Percentiles rank a stretch among this genome's conserved stretches.
Evolutionary conservation across 2,329 filamentous ascomycete species (phyloP).

Genomic region (Diaporthe citri): DNA sequence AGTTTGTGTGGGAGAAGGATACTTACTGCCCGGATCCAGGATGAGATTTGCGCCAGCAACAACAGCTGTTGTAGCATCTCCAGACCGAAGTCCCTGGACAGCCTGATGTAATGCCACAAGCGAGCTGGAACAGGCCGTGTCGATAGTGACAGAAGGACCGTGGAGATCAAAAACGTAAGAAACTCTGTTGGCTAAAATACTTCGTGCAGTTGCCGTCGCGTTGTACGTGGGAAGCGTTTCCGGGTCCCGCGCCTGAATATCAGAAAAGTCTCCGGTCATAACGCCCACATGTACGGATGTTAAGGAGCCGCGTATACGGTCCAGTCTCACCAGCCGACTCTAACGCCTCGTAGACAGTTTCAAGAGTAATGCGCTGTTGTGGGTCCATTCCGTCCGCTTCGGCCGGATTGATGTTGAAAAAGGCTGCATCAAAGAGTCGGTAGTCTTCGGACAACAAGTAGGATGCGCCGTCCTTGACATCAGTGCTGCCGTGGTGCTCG

Average conservation of each 20-base stretch:
- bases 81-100: conserved; percentile 60
- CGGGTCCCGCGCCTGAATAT: background rate
- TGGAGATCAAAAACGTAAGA: conserved; percentile 68
- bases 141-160: conserved; percentile 64
- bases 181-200: conserved; percentile 66
- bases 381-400: conserved; percentile 18
- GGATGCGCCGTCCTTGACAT: conserved; percentile 37
- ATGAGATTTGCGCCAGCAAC: background rate
- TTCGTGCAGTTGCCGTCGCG: background rate
- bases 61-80: conserved; percentile 51
- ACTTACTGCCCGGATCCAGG: background rate
- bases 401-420: background rate
- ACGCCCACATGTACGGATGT: background rate
- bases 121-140: conserved; percentile 66
- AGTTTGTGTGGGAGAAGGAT: conserved; percentile 42
- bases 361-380: background rate
- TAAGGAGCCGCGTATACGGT: background rate
- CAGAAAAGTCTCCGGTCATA: background rate
- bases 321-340: conserved; percentile 37
- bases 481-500: conserved; percentile 46
- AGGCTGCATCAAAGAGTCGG: conserved; percentile 1
- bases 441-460: conserved; percentile 16
- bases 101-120: conserved; percentile 64
- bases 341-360: conserved; percentile 31
- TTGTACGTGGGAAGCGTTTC: background rate